These are phyloP conservation scores for Globisporangium solare DNA, from an alignment of 352 stramenopile genomes.

Conservation along the genomic window DNA sequence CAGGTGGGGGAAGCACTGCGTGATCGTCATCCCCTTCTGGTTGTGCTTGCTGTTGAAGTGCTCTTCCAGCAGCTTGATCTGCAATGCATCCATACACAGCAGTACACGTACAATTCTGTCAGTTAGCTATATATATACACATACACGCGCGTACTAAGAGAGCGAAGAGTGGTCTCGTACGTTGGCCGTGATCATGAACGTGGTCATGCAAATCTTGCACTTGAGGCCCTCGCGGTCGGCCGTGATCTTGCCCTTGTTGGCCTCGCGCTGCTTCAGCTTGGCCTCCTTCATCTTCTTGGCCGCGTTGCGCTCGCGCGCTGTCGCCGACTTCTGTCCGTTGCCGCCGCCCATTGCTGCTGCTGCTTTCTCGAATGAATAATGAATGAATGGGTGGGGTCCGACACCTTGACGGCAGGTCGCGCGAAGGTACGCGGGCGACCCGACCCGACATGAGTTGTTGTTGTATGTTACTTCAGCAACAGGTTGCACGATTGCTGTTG, in stretches of 20 bases:
- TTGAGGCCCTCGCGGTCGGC: conserved; percentile 74
- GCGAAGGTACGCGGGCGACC: too few relatives aligned
- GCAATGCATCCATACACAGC: too few relatives aligned
- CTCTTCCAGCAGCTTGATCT: conserved; percentile 39
- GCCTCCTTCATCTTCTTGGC: conserved; percentile 83
- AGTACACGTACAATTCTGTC: too few relatives aligned
- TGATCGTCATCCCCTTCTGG: conserved; percentile 55
- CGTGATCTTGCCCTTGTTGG: conserved; percentile 79
- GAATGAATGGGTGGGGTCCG: not conserved
- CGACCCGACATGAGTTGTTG: too few relatives aligned
- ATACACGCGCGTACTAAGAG: not conserved
- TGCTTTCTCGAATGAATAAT: too few relatives aligned
- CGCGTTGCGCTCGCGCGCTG: conserved; percentile 80
- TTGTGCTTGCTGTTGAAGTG: conserved; percentile 73
- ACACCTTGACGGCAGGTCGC: too few relatives aligned
- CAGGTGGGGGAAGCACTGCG: conserved; percentile 59
- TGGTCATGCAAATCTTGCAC: conserved; percentile 88
- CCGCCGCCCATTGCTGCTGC: conserved; percentile 86
- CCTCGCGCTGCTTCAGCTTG: conserved; percentile 73
- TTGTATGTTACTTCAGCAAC: too few relatives aligned
- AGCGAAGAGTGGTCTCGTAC: conserved; percentile 35
- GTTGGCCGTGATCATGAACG: conserved; percentile 81
- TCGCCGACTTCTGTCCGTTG: conserved; percentile 78
- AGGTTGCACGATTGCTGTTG: not conserved
- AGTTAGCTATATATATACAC: too few relatives aligned